Percentiles rank a stretch among this genome's conserved stretches.
phyloP scores from a whole-genome alignment of 176 grass and related monocot species.

The Dendrocalamus sinicus region DNA sequence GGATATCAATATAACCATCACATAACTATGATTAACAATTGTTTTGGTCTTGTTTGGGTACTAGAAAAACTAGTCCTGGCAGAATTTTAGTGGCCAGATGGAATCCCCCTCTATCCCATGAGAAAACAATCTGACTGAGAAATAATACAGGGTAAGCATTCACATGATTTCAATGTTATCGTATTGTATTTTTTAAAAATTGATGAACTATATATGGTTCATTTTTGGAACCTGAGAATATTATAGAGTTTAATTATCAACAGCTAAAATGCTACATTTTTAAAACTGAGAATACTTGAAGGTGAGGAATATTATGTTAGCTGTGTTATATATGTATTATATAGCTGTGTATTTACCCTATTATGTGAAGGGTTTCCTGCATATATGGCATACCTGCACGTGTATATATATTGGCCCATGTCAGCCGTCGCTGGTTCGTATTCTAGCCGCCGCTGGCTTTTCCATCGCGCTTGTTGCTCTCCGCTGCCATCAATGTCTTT shows the following conservation, averaged over 20 bases:
- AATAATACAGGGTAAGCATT: neutral
- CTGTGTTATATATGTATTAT: neutral
- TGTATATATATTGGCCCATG: no score
- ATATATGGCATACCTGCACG: no score
- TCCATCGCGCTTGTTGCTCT: no score
- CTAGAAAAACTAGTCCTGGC: neutral
- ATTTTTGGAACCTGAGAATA: neutral
- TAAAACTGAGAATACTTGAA: neutral
- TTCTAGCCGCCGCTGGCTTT: no score
- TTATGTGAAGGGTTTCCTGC: no score
- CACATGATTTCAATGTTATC: neutral
- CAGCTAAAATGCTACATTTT: conserved; percentile 3
- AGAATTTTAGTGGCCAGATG: neutral
- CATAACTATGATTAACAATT: neutral
- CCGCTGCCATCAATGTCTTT: no score
- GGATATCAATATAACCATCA: conserved; percentile 13
- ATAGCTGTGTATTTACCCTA: no score
- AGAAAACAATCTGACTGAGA: neutral
- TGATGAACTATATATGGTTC: neutral
- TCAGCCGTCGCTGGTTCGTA: no score
- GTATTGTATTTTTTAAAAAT: conserved; percentile 20
- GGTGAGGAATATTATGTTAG: neutral
- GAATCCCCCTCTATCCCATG: neutral
- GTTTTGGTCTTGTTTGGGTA: neutral
- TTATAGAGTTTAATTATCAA: conserved; percentile 10